These are phyloP conservation scores for Penicillium italicum DNA, from an alignment of 2,329 filamentous ascomycete genomes.

Conservation along the genomic window DNA sequence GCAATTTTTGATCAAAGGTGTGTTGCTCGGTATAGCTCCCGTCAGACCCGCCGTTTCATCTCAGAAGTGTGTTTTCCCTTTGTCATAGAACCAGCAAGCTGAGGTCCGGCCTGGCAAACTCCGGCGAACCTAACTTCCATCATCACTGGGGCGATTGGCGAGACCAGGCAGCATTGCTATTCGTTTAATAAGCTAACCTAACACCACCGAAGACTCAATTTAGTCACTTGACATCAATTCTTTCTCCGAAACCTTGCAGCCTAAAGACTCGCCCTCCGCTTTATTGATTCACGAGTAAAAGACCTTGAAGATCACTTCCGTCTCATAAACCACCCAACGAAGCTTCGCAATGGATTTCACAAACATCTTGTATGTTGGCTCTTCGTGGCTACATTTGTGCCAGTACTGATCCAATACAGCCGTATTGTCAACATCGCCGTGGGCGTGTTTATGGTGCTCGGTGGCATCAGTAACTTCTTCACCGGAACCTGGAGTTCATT, in stretches of 20 bases:
- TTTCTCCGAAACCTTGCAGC: conserved; percentile 1
- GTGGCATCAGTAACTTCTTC: conserved; percentile 59
- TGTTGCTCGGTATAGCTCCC: not conserved
- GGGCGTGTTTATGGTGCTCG: conserved; percentile 80
- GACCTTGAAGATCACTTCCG: conserved; percentile 9
- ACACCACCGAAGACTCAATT: not conserved
- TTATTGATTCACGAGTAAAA: conserved; percentile 2
- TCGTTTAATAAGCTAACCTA: not conserved
- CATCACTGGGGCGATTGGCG: not conserved
- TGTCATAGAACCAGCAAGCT: not conserved
- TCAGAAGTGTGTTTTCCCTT: not conserved
- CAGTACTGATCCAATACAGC: conserved; percentile 49
- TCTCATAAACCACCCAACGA: not conserved
- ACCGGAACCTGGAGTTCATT: conserved; percentile 54
- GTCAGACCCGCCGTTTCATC: not conserved
- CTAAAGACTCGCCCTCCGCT: conserved; percentile 5
- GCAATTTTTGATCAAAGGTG: conserved; percentile 3
- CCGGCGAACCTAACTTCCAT: not conserved
- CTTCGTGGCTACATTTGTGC: not conserved
- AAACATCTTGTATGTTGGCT: conserved; percentile 53
- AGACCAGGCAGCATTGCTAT: not conserved
- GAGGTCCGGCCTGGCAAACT: not conserved
- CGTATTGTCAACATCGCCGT: conserved; percentile 91
- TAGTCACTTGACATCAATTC: not conserved
- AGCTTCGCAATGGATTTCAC: conserved; percentile 74